These are phyloP conservation scores for Dictyostelium brefeldianum DNA, from an alignment of 78 protist species.

Conservation along the genomic window DNA sequence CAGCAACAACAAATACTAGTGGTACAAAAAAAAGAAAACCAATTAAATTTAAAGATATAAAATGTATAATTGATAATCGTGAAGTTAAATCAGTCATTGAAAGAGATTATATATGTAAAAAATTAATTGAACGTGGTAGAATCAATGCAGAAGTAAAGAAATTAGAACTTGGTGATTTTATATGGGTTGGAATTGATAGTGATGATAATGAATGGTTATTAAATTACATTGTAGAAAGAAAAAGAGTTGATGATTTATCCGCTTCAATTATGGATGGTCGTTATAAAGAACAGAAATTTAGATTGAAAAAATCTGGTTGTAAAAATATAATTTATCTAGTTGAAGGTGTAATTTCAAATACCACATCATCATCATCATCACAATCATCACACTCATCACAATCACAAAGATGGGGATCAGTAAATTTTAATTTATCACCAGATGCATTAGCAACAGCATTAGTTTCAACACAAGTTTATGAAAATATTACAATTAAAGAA, in stretches of 20 bases:
- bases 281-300: constrained; percentile 77
- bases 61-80: constrained; percentile 73
- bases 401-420: constrained; percentile 39
- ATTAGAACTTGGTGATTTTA: constrained; percentile 75
- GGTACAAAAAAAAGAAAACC: background rate
- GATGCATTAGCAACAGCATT: constrained; percentile 34
- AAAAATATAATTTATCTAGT: constrained; percentile 42
- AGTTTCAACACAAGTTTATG: constrained; percentile 19
- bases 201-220: constrained; percentile 37
- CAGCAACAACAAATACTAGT: background rate
- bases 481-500: constrained; percentile 18
- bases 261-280: constrained; percentile 78
- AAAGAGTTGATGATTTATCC: constrained; percentile 63
- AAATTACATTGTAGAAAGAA: constrained; percentile 75
- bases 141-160: constrained; percentile 23
- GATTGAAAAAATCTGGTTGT: constrained; percentile 62
- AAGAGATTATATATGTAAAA: constrained; percentile 45
- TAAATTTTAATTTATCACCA: constrained; percentile 48
- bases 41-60: constrained; percentile 9
- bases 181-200: constrained; percentile 52
- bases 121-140: background rate
- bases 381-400: background rate
- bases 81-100: constrained; percentile 66
- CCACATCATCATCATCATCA: background rate
- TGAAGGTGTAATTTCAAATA: constrained; percentile 47